These are phyloP conservation scores for Penicillium corylophilum DNA, from an alignment of 2,329 filamentous ascomycete genomes.

Conservation along the genomic window DNA sequence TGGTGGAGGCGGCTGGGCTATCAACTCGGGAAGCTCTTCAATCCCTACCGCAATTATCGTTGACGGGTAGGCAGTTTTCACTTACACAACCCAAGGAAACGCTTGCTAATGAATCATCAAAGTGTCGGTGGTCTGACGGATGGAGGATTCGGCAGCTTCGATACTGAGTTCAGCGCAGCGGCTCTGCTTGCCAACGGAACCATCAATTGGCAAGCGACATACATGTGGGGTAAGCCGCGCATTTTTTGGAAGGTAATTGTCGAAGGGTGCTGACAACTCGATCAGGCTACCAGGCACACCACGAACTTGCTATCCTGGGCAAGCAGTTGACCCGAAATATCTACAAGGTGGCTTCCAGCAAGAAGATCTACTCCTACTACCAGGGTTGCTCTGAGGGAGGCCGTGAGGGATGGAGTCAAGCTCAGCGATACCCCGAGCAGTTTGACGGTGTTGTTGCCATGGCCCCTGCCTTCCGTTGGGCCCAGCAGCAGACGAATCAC, in stretches of 20 bases:
- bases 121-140: constrained; percentile 51
- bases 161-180: constrained; percentile 38
- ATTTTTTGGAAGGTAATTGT: no score
- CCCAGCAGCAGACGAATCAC: constrained; percentile 44
- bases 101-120: constrained; percentile 33
- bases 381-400: constrained; percentile 55
- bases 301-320: constrained; percentile 49
- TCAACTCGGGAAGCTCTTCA: constrained; percentile 39
- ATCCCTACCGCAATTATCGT: no score
- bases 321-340: constrained; percentile 44
- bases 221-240: constrained; percentile 38
- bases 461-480: constrained; percentile 46
- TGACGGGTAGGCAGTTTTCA: no score
- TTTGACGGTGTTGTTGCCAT: constrained; percentile 47
- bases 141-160: constrained; percentile 52
- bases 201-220: constrained; percentile 51
- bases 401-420: constrained; percentile 48
- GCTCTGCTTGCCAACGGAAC: constrained; percentile 44
- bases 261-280: no score
- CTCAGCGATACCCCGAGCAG: constrained; percentile 49
- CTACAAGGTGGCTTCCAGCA: constrained; percentile 26
- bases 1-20: constrained; percentile 50
- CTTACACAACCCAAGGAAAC: no score
- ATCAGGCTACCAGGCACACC: constrained; percentile 49
- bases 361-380: constrained; percentile 44